Conservation (phyloP, 257 asterid genomes). For the Coffea canephora region DNA sequence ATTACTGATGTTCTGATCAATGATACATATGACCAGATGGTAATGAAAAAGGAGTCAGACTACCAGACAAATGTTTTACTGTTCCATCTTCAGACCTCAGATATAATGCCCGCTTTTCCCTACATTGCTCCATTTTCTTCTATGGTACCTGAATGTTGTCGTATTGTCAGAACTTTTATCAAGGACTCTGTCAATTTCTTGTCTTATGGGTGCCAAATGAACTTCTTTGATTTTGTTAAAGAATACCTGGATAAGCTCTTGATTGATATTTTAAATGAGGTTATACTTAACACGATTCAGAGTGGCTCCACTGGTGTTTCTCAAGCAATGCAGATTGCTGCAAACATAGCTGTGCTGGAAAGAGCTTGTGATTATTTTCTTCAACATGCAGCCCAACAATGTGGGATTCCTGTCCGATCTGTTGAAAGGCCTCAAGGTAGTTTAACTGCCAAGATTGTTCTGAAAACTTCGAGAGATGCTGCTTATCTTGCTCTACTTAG, state of each 20-base stretch:
- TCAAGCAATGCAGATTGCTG: constrained; percentile 97
- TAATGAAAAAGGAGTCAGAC: constrained; percentile 87
- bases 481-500: constrained; percentile 73
- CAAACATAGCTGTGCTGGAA: constrained; percentile 78
- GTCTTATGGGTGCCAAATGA: constrained; percentile 76
- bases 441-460: constrained; percentile 79
- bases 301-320: constrained; percentile 66
- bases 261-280: constrained; percentile 78
- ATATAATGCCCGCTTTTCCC: constrained; percentile 94
- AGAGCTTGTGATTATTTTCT: constrained; percentile 91
- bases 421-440: constrained; percentile 75
- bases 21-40: constrained; percentile 78
- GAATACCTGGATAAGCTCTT: constrained; percentile 77
- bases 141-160: constrained; percentile 88
- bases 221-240: constrained; percentile 74
- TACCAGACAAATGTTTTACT: constrained; percentile 81
- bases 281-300: constrained; percentile 53
- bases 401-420: constrained; percentile 81
- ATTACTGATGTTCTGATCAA: constrained; percentile 49
- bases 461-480: constrained; percentile 84
- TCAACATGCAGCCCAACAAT: constrained; percentile 96
- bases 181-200: constrained; percentile 81
- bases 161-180: constrained; percentile 67
- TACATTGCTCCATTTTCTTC: constrained; percentile 89
- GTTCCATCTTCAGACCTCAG: constrained; percentile 85